Evolutionary conservation across 75 land plant species (phyloP).

Genomic region (Cryptomeria japonica): DNA sequence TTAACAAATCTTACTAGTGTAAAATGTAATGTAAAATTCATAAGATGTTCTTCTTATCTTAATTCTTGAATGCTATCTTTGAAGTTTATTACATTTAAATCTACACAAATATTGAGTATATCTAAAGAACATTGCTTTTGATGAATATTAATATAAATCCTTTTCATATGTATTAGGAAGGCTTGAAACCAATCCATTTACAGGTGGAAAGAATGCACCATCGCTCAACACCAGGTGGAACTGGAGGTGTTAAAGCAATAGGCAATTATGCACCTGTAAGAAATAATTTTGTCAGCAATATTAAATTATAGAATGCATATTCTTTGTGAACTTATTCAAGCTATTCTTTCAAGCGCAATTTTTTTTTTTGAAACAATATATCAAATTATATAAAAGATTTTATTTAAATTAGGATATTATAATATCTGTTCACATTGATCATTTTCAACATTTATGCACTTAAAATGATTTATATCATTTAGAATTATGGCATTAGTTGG

Average conservation of each 20-base stretch:
- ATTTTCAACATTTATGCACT: too few species aligned
- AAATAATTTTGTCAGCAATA: neutral
- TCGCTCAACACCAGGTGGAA: slow-evolving; percentile 73
- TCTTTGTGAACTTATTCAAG: neutral
- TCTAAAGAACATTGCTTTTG: neutral
- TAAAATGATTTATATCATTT: too few species aligned
- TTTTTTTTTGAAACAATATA: neutral
- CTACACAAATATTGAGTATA: neutral
- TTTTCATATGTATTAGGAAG: slow-evolving; percentile 42
- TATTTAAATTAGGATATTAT: too few species aligned
- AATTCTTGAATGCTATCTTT: neutral
- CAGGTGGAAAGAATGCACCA: slow-evolving; percentile 48
- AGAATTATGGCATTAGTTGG: too few species aligned
- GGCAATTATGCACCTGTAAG: slow-evolving; percentile 66
- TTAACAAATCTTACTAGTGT: neutral
- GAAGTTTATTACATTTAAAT: neutral
- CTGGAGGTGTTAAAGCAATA: slow-evolving; percentile 62
- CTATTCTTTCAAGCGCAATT: neutral
- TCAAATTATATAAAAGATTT: neutral
- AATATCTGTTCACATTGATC: too few species aligned
- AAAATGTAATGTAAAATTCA: neutral
- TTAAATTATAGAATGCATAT: neutral
- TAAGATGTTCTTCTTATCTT: neutral
- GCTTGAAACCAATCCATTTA: slow-evolving; percentile 57
- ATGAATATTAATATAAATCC: neutral